Evolutionary conservation across 257 asterid genomes (phyloP), one percentile per base, ranked within the genome.

Genomic region (Solanum peruvianum): DNA sequence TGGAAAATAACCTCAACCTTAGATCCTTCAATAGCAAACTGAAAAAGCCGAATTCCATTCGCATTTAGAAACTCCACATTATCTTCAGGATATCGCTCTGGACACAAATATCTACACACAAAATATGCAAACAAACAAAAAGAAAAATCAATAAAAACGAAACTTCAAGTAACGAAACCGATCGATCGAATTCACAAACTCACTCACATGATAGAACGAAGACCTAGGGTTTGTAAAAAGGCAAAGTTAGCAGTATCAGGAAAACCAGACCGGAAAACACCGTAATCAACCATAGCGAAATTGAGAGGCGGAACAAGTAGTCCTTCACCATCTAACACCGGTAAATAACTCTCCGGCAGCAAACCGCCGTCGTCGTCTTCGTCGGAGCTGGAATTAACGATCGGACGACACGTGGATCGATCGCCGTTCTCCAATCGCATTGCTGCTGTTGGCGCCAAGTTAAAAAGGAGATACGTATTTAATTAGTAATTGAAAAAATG

Each of bases 231-330:
- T 92, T 91, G 91, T 88, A 96, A 44, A 84, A 96, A 96, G 45
- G 98, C 88, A 76, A 96, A 93, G 86, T 96, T 96, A 45, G 94
- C 87, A 76, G 84, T 23, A 60, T 94, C 93, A 20, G 99, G 99
- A 83, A 95, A 96, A 31, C 99, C 98, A 20, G 98, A 96, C n/a
- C 99, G 97, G 91, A 86, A 96, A 35, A 96, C 89, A 42, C 99
- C 98, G 75, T 93, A 91, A 91, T 96, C 98, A 75, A 95, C 99
- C 98, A 96, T 95, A 4, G 99, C 90, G 78, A 95, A 96, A 87
- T 96, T 96, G 21, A 95, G 87, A 39, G 99, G 98, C 90, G 98
- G 98, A 71, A 93, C 93, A 20, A 87, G 89, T 29, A 69, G 86
- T 14, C 92, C 96, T 6, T 91, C 98, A 73, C 73, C 31, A 5